Percentiles rank a stretch among this genome's conserved stretches.
phyloP scores from a whole-genome alignment of 1,284 basidiomycete genomes.

The Pulveroboletus sp. region DNA sequence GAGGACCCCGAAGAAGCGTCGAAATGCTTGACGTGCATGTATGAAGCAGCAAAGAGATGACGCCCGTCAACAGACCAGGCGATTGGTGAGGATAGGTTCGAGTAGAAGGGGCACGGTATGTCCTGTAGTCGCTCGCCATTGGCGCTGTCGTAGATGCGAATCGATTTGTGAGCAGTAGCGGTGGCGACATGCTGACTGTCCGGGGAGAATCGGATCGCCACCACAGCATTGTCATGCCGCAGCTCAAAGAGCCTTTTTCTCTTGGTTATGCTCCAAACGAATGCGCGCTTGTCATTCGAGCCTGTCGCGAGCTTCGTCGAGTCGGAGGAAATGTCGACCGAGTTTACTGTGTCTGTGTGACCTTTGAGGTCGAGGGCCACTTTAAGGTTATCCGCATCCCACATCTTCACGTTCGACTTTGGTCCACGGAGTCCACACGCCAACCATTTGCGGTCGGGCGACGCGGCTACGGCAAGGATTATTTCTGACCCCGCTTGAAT shows the following conservation, averaged over 20 bases:
- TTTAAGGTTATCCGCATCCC: neutral
- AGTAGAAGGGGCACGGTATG: too few relatives aligned
- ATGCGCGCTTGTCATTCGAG: neutral
- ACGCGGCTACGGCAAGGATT: neutral
- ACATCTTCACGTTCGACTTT: neutral
- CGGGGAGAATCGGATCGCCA: too few relatives aligned
- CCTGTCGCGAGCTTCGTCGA: neutral
- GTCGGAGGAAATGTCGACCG: slow-evolving; percentile 1
- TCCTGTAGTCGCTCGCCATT: too few relatives aligned
- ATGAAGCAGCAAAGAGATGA: too few relatives aligned
- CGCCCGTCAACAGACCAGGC: too few relatives aligned
- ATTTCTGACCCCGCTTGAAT: neutral
- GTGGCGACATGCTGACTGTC: too few relatives aligned
- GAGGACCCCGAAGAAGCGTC: too few relatives aligned
- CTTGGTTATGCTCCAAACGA: neutral
- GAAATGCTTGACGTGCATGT: too few relatives aligned
- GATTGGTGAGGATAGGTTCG: too few relatives aligned
- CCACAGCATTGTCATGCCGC: too few relatives aligned
- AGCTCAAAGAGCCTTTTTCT: neutral
- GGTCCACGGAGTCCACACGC: neutral
- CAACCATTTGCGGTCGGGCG: neutral
- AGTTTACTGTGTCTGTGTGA: neutral
- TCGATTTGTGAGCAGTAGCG: too few relatives aligned
- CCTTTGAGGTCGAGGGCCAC: neutral
- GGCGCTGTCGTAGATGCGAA: too few relatives aligned